Evolutionary conservation across 2,329 filamentous ascomycete genomes (phyloP).

Genomic region (Ophiocordyceps camponoti-leonardi): DNA sequence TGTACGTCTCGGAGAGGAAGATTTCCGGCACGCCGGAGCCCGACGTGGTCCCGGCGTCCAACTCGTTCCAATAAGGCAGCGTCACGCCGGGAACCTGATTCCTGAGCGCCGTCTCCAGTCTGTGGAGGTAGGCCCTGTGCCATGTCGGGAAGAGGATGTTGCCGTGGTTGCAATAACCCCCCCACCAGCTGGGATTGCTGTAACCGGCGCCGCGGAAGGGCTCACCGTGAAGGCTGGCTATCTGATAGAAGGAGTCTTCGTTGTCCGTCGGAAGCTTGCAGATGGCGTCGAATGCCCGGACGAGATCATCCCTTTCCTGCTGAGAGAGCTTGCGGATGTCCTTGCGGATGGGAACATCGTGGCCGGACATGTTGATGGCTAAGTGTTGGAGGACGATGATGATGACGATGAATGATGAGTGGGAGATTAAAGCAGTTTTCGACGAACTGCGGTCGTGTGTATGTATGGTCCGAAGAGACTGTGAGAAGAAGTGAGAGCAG

Average conservation of each 20-base stretch:
- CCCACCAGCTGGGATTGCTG: slow-evolving; percentile 8
- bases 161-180: slow-evolving; percentile 13
- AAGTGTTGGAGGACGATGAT: too few relatives aligned
- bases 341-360: not conserved
- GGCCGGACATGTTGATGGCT: not conserved
- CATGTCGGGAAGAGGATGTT: slow-evolving; percentile 12
- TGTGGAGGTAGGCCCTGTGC: slow-evolving; percentile 12
- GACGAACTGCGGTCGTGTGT: not conserved
- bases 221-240: slow-evolving; percentile 12
- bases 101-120: slow-evolving; percentile 8
- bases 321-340: not conserved
- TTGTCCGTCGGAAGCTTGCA: slow-evolving; percentile 1
- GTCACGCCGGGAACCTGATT: slow-evolving; percentile 3
- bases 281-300: not conserved
- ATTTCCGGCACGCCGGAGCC: slow-evolving; percentile 2
- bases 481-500: too few relatives aligned
- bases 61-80: slow-evolving; percentile 10
- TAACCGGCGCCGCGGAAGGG: slow-evolving; percentile 9
- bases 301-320: not conserved
- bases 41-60: not conserved
- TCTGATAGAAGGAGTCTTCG: slow-evolving; percentile 9
- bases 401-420: too few relatives aligned
- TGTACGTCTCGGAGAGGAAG: slow-evolving; percentile 1
- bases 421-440: too few relatives aligned
- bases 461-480: too few relatives aligned